Conservation (phyloP, 2,329 filamentous ascomycete species). For the Coniochaeta ligniaria region DNA sequence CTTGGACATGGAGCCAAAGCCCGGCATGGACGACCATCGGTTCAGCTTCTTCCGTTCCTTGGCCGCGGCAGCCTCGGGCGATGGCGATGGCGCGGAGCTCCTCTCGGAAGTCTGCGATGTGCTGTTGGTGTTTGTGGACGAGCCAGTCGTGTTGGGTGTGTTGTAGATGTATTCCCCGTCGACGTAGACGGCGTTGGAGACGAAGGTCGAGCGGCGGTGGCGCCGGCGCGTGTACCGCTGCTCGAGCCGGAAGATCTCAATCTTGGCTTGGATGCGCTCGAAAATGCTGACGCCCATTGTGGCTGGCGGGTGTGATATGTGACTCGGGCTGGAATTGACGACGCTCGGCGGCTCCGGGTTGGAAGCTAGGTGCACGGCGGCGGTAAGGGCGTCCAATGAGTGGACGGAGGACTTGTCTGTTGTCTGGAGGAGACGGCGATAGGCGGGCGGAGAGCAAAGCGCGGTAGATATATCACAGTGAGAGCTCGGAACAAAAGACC, state of each 20-base stretch:
- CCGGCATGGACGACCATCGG: conserved; percentile 49
- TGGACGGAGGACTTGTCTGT: neutral
- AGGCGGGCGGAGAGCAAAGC: neutral
- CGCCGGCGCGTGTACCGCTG: conserved; percentile 90
- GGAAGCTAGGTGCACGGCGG: neutral
- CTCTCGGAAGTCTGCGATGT: conserved; percentile 3
- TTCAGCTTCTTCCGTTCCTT: conserved; percentile 41
- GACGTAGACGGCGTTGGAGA: conserved; percentile 83
- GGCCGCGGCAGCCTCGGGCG: conserved; percentile 19
- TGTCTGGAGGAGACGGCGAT: neutral
- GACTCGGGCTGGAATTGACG: neutral
- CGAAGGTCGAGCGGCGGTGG: conserved; percentile 78
- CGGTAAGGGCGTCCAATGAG: neutral
- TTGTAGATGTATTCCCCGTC: conserved; percentile 92
- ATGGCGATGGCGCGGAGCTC: conserved; percentile 21
- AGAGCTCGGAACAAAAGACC: too few relatives aligned
- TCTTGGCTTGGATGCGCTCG: conserved; percentile 57
- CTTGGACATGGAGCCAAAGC: conserved; percentile 37
- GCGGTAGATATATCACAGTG: neutral
- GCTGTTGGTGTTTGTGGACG: conserved; percentile 36
- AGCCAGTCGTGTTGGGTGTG: conserved; percentile 51
- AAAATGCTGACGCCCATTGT: conserved; percentile 45
- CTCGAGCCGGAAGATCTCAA: conserved; percentile 92
- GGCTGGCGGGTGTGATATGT: neutral
- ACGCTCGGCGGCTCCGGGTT: neutral